Evolutionary conservation across 148 eudicot genomes (phyloP), one percentile per base, ranked within the genome.

Genomic region (Mesembryanthemum crystallinum): DNA sequence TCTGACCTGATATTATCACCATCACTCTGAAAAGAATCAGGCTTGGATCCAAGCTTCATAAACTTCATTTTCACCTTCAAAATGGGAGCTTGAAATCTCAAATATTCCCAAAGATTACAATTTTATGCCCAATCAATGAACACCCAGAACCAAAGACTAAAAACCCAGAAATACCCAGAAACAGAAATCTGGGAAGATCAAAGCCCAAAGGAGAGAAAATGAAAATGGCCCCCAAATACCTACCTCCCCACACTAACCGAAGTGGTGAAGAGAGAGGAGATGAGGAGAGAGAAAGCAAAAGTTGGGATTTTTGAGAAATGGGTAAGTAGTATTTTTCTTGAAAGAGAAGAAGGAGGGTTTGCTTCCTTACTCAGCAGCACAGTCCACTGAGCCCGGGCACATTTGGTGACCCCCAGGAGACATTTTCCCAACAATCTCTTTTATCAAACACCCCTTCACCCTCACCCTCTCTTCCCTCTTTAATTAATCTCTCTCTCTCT

Each of bases 11-110:
- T 82, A 74, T 85, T 87, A 79, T 91, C 97, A 55, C 92, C 97
- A 72, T 91, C 89, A 58, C 85, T 85, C 88, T 89, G 91, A 77
- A 91, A 89, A 28, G 86, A 80, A 80, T 91, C 97, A 82, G 90
- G 88, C 73, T 91, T 91, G 73, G 97, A 91, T 85, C 97, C 97
- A 79, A 91, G 92, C 76, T 91, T 91, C 97, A 91, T 91, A 73
- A 89, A 91, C 90, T 91, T 91, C 97, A 91, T 91, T 73, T 85
- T 88, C 76, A 64, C 65, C 68, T 27, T 52, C 59, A 75, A 65
- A 47, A 64, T 71, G 12, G 23, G 11, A 30, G 30, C 52, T 54
- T 25, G 35, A 78, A 51, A 62, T 39, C 64, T 35, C 39, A 35
- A 35, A 35, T 2, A 35, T 55, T 49, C 25, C 43, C 24, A 32